Conservation (phyloP, 768 basidiomycete genomes). For the Atractiella rhizophila region DNA sequence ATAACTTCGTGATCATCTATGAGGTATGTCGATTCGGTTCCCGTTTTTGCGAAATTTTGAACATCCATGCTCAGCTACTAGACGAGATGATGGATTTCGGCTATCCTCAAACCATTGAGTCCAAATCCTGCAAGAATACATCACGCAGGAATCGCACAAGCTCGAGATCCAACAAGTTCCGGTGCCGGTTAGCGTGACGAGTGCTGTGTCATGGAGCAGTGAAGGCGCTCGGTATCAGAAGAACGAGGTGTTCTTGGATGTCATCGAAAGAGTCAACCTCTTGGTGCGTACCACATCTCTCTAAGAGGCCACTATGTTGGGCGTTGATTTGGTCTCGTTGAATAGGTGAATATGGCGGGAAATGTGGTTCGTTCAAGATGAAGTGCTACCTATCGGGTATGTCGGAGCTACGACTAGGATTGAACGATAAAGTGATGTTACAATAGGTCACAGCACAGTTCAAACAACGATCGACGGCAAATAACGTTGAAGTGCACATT, state of each 20-base stretch:
- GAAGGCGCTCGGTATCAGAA: slow-evolving; percentile 93
- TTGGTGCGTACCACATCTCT: slow-evolving; percentile 32
- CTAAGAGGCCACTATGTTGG: not conserved
- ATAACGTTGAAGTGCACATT: slow-evolving; percentile 95
- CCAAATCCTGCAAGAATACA: slow-evolving; percentile 99
- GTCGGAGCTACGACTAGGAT: slow-evolving; percentile 80
- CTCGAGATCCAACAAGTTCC: slow-evolving; percentile 51
- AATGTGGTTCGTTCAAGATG: slow-evolving; percentile 99
- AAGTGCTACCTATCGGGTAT: slow-evolving; percentile 99
- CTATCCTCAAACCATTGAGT: slow-evolving; percentile 94
- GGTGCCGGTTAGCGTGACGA: slow-evolving; percentile 89
- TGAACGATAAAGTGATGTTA: slow-evolving; percentile 99
- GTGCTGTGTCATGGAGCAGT: slow-evolving; percentile 93
- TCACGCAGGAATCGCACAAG: slow-evolving; percentile 95
- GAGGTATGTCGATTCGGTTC: not conserved
- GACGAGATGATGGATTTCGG: slow-evolving; percentile 99
- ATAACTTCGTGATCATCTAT: slow-evolving; percentile 88
- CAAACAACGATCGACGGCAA: slow-evolving; percentile 83
- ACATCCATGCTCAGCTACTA: slow-evolving; percentile 31
- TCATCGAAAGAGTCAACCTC: slow-evolving; percentile 89
- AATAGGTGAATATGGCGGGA: slow-evolving; percentile 79
- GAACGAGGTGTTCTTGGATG: slow-evolving; percentile 97
- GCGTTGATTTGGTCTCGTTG: not conserved
- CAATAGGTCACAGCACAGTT: slow-evolving; percentile 57
- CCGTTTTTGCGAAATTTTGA: not conserved